Conservation (phyloP, 1,284 basidiomycete genomes). For the Cerioporus squamosus region DNA sequence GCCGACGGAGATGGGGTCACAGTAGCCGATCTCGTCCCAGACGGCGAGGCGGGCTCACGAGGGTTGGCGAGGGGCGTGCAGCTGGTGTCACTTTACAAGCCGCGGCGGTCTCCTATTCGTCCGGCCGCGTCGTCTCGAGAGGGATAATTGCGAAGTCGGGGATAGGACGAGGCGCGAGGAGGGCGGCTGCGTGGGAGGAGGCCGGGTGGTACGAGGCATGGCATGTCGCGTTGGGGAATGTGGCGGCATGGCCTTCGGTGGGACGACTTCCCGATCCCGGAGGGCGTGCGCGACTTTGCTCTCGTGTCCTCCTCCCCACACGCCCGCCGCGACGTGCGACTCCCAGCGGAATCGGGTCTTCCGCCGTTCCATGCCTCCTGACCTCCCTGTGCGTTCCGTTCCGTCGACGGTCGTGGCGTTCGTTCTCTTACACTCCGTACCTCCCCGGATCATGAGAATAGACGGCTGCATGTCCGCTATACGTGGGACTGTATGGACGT, state of each 20-base stretch:
- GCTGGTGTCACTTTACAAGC: constrained; percentile 1
- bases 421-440: no score
- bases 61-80: no score
- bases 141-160: background rate
- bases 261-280: constrained; percentile 9
- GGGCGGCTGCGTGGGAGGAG: background rate
- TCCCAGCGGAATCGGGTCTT: no score
- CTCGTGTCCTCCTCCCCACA: background rate
- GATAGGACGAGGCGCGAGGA: background rate
- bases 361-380: no score
- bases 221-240: constrained; percentile 5
- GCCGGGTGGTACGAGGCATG: constrained; percentile 16
- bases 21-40: constrained; percentile 1
- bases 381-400: no score
- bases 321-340: no score
- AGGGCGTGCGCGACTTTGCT: background rate
- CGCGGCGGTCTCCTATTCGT: constrained; percentile 2
- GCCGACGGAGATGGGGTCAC: constrained; percentile 8
- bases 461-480: no score
- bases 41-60: no score
- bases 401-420: no score
- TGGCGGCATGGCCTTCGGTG: constrained; percentile 16
- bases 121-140: background rate
- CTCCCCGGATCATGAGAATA: no score
- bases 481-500: no score